Evolutionary conservation across 441 rosid genomes (phyloP), one percentile per base, ranked within the genome.

Genomic region (Adansonia gregorii): DNA sequence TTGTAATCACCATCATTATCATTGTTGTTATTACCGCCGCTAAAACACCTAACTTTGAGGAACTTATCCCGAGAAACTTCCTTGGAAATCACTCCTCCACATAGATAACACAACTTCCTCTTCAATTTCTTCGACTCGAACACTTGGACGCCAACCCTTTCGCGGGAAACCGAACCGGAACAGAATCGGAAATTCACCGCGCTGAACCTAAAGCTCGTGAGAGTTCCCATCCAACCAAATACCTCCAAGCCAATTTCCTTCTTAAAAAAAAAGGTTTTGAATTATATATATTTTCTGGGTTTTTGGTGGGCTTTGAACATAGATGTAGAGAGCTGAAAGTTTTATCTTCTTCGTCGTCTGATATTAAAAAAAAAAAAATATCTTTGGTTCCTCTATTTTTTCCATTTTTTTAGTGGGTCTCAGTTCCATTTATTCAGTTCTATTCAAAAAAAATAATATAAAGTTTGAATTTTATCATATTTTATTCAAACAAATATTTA

Each of bases 151-250:
- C 70, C 82, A 56, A 75, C 49, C 76, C 82, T 84, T 12, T 78
- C 83, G 59, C 86, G 75, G 78, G 68, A 78, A 55, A 48, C 60
- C 66, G 77, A 63, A 63, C 2, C 73, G 56, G 90, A 75, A 69
- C 85, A 81, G 79, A 83, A 74, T 61, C 80, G 79, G 82, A 86
- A 81, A 80, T 78, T 86, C 67, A 86, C 78, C 15, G 87, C 78
- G 75, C 86, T 80, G 60, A 89, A 88, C 73, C 85, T 88, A 64
- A 80, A 86, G 89, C 89, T 88, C 41, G 92, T 83, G 24, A 93
- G 91, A 78, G 97, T 89, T 72, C 93, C 97, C 98, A 94, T 94
- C 67, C 79, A 77, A 82, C 51, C 19, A 6, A 64, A 46, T 55
- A 11, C 24, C 74, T 8, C 71, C 15, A 8, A 43, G 6, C 15